Evolutionary conservation across 2,329 filamentous ascomycete genomes (phyloP).

Genomic region (Aspergillus tubingensis): DNA sequence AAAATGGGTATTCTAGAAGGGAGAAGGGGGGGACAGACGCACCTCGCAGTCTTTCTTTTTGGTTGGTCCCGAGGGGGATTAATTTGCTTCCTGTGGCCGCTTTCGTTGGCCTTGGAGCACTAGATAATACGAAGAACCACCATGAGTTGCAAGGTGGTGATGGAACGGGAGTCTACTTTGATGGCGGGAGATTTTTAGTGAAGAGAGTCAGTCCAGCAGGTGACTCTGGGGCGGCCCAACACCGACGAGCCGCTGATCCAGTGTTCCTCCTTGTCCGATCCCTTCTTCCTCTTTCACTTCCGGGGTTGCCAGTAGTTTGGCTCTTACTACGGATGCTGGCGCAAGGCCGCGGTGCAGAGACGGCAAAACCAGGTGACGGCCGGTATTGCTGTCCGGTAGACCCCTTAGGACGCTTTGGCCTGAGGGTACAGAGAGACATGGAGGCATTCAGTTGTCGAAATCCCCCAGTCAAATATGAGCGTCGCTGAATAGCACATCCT

Average conservation of each 20-base stretch:
- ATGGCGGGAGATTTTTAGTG: conserved; percentile 3
- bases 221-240: conserved; percentile 3
- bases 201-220: conserved; percentile 6
- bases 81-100: neutral
- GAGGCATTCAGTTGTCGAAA: conserved; percentile 1
- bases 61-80: neutral
- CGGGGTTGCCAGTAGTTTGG: conserved; percentile 3
- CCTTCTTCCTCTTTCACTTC: neutral
- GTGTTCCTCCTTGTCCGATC: neutral
- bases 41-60: conserved; percentile 13
- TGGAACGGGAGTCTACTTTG: conserved; percentile 10
- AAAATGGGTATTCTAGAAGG: neutral
- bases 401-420: conserved; percentile 2
- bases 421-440: neutral
- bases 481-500: neutral
- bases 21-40: conserved; percentile 14
- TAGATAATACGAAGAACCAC: conserved; percentile 18
- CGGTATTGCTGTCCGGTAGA: neutral
- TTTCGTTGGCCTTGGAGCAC: conserved; percentile 7
- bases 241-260: neutral
- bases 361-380: neutral
- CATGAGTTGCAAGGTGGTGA: conserved; percentile 6
- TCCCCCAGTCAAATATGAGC: neutral
- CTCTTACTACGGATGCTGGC: conserved; percentile 19
- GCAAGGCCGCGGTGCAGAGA: neutral